Conservation (phyloP, 2,329 filamentous ascomycete species). For the Exophiala dermatitidis region DNA sequence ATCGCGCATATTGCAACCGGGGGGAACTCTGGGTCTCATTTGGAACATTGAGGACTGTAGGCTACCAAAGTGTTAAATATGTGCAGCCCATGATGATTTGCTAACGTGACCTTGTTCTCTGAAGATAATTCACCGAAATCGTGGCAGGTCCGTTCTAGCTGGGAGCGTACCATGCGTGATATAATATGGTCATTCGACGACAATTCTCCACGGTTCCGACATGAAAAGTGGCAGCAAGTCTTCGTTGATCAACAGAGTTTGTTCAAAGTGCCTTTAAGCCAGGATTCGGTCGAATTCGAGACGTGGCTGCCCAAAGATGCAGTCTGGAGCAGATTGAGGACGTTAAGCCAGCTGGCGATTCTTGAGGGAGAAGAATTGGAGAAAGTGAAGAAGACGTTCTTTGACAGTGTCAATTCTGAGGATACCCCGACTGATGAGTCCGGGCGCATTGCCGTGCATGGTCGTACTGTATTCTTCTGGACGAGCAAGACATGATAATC, state of each 20-base stretch:
- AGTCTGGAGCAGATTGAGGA: slow-evolving; percentile 58
- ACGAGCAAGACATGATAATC: slow-evolving; percentile 33
- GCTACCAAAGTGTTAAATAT: slow-evolving; percentile 23
- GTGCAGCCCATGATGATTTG: too few species aligned
- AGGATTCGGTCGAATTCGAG: slow-evolving; percentile 51
- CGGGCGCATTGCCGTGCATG: slow-evolving; percentile 59
- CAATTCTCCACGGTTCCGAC: slow-evolving; percentile 57
- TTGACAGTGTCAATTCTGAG: slow-evolving; percentile 47
- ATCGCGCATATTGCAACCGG: slow-evolving; percentile 56
- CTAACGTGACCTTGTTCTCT: background rate
- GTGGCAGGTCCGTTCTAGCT: slow-evolving; percentile 51
- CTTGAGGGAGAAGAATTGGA: slow-evolving; percentile 47
- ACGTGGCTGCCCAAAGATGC: slow-evolving; percentile 52
- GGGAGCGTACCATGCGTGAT: slow-evolving; percentile 57
- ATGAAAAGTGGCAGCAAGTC: slow-evolving; percentile 56
- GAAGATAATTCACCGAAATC: slow-evolving; percentile 56
- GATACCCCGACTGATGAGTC: slow-evolving; percentile 54
- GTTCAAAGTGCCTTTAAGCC: slow-evolving; percentile 57
- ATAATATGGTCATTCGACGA: slow-evolving; percentile 52
- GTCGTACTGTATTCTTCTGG: slow-evolving; percentile 58
- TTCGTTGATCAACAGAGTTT: slow-evolving; percentile 51
- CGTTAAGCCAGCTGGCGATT: slow-evolving; percentile 61
- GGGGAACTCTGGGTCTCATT: slow-evolving; percentile 56
- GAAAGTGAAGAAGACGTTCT: slow-evolving; percentile 46
- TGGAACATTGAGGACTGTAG: slow-evolving; percentile 69